Base-by-base conservation (phyloP, 2,329 filamentous ascomycete genomes). In the Pseudocercospora fijiensis region DNA sequence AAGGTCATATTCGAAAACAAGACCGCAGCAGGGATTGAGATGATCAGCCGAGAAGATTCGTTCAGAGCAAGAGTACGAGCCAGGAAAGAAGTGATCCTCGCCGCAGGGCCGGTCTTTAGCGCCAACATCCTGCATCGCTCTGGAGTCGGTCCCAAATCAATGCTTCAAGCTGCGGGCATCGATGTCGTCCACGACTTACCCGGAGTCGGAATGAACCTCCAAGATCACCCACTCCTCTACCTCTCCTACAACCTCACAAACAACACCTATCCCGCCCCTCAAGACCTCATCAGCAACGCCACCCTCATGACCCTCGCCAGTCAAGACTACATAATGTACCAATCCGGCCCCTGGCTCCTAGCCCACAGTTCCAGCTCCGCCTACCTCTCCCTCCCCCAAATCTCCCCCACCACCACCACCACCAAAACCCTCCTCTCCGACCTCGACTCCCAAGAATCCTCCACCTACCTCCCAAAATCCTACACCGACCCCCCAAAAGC, bases 121-220 rank as follows among this genome's bases (percentile, higher is more conserved):
- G 86, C 81, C 5, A 84, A 82, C 71, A 75, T 85, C 18, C 80
- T 84, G n/a, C 86, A 88, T 64, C 76, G 87, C 2, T 87, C 84
- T 0, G 86, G 86, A 0, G 79, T 89, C 28, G 86, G 86, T 2
- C 77, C 78, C 45, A 72, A 74, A 2, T 64, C 74, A 0, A 69
- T 83, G 26, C 76, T 84, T 4, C 67, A 76, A 13, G 71, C 73
- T 1, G 78, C 78, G 2, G 78, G 78, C 0, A 77, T 84, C 22
- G 65, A 76, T 4, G 71, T 77, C 22, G 78, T 79, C 37, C 71
- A 83, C 11, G 70, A 76, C 13, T 79, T 78, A 30, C 72, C 76
- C 0, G 78, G 77, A 11, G 81, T 84, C 1, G 82, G 82, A 27
- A 77, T 78, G 57, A 82, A 83, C 59, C 75, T 83, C 37, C 82